Evolutionary conservation across 352 stramenopile species (phyloP).

Genomic region (Globisporangium lucens): DNA sequence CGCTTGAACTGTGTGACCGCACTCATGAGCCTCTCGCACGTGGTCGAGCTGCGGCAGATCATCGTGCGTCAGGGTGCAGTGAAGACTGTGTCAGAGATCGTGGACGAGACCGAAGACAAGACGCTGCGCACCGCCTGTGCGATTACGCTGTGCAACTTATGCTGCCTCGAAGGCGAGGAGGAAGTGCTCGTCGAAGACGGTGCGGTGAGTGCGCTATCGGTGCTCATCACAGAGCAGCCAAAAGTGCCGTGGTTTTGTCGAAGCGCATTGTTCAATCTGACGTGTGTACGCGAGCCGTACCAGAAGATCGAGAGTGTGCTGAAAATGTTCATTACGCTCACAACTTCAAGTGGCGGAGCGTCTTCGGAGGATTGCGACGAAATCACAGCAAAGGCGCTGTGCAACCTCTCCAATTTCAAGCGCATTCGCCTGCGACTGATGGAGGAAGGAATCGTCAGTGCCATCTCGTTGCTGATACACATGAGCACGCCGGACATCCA

Average conservation of each 20-base stretch:
- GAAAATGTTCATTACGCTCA: constrained; percentile 70
- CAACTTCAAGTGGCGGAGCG: constrained; percentile 31
- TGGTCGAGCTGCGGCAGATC: constrained; percentile 50
- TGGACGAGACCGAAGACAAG: constrained; percentile 59
- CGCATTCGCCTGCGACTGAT: constrained; percentile 75
- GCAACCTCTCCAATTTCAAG: constrained; percentile 89
- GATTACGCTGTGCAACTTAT: constrained; percentile 86
- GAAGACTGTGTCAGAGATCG: constrained; percentile 72
- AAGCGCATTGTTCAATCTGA: constrained; percentile 87
- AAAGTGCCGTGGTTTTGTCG: constrained; percentile 66
- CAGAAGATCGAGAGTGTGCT: constrained; percentile 84
- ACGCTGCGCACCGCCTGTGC: constrained; percentile 76
- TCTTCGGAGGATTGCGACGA: constrained; percentile 43
- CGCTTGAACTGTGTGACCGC: constrained; percentile 76
- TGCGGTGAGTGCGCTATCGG: constrained; percentile 71
- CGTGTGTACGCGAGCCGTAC: constrained; percentile 82
- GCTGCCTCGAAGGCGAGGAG: constrained; percentile 74
- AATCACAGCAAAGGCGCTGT: constrained; percentile 73
- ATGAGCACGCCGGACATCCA: constrained; percentile 41
- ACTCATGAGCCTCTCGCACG: constrained; percentile 82
- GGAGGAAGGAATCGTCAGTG: constrained; percentile 85
- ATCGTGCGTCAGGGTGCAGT: constrained; percentile 74
- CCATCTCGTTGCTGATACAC: constrained; percentile 61
- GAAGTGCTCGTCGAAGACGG: constrained; percentile 78
- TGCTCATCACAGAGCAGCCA: constrained; percentile 76